These are phyloP conservation scores for Saussurea involucrata DNA, from an alignment of 129 eudicot species.

Conservation along the genomic window DNA sequence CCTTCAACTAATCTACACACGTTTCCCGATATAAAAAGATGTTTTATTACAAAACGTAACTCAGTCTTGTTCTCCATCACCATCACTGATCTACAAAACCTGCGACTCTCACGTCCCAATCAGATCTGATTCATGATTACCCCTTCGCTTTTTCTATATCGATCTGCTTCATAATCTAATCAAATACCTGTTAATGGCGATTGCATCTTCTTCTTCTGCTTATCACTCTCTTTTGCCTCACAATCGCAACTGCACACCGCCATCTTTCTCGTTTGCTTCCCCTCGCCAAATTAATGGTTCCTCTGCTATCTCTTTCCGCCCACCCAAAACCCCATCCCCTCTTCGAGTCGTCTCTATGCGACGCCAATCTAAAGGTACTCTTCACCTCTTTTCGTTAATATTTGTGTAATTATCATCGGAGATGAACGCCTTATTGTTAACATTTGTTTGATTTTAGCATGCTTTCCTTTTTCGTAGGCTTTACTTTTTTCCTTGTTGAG, in stretches of 20 bases:
- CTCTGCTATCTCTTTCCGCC: constrained; percentile 9
- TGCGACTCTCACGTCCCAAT: constrained; percentile 22
- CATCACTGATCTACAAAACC: background rate
- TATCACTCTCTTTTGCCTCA: background rate
- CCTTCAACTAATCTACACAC: background rate
- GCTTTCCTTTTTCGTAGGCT: background rate
- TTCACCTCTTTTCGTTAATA: background rate
- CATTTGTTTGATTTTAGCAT: background rate
- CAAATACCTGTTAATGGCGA: constrained; percentile 6
- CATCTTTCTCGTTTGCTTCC: constrained; percentile 12
- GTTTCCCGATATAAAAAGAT: background rate
- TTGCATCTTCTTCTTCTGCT: constrained; percentile 7
- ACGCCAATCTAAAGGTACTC: constrained; percentile 32
- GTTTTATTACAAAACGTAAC: background rate
- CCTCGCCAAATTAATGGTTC: constrained; percentile 3
- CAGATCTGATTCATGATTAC: background rate
- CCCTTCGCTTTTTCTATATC: background rate
- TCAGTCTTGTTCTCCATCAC: background rate
- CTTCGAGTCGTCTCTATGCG: constrained; percentile 21
- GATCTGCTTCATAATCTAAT: background rate
- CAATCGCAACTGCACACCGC: background rate
- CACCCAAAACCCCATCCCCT: constrained; percentile 1
- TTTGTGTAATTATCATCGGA: background rate
- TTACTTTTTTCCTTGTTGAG: background rate
- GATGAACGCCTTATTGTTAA: background rate